A percentile compares a stretch with the other conserved stretches of the same genome.
phyloP scores from a whole-genome alignment of 2,329 filamentous ascomycete genomes.

The Cladorrhinum sp. region DNA sequence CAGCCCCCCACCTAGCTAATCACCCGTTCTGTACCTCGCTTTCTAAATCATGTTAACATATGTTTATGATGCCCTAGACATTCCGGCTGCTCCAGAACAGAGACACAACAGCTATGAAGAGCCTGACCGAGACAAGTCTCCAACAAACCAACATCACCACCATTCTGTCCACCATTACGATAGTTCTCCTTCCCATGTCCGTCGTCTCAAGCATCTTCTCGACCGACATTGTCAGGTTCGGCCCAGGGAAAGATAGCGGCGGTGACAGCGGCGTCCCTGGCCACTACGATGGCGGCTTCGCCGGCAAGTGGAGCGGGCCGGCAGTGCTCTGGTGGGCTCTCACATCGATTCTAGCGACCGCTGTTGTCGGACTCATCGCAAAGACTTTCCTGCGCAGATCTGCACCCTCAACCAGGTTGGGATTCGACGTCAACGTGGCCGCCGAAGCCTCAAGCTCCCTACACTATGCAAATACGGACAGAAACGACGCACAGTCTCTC shows the following conservation, averaged over 20 bases:
- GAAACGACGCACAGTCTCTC: no score
- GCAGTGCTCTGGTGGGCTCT: neutral
- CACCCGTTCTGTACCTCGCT: neutral
- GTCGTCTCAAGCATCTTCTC: slow-evolving; percentile 5
- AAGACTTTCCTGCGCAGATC: no score
- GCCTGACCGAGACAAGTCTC: no score
- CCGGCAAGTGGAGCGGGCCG: neutral
- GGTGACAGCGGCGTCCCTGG: neutral
- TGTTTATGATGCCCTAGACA: neutral
- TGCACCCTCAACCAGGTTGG: no score
- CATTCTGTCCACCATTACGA: slow-evolving; percentile 1
- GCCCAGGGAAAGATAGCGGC: neutral
- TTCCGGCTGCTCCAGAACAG: slow-evolving; percentile 10
- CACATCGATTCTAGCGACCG: no score
- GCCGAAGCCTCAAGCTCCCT: no score
- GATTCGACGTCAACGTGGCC: no score
- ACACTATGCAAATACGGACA: no score
- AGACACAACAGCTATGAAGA: neutral
- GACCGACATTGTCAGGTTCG: neutral
- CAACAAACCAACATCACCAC: neutral
- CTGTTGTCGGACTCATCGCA: no score
- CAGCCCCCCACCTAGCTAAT: neutral
- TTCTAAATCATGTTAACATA: neutral
- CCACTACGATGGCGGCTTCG: neutral
- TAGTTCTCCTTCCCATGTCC: slow-evolving; percentile 1